Conservation (phyloP, 306 rosid genomes). For the Crotalaria pallida region DNA sequence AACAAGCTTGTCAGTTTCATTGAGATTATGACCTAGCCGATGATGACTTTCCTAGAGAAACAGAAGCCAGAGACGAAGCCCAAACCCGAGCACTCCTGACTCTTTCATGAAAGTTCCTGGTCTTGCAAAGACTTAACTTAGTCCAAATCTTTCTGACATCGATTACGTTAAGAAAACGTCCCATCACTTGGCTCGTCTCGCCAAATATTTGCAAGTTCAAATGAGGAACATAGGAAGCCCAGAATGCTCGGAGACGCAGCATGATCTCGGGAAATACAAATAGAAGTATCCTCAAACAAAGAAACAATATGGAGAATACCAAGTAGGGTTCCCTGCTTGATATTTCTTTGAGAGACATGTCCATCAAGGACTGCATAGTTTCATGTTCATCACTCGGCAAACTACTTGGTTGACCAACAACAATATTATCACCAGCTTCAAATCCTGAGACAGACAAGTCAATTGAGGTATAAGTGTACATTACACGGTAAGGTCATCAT, state of each 20-base stretch:
- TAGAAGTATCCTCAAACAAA: conserved; percentile 44
- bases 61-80: conserved; percentile 76
- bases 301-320: conserved; percentile 45
- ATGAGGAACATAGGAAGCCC: conserved; percentile 46
- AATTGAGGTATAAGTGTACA: neutral
- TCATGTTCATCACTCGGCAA: conserved; percentile 25
- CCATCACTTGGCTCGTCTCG: conserved; percentile 57
- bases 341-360: conserved; percentile 32
- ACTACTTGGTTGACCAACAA: conserved; percentile 16
- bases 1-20: conserved; percentile 27
- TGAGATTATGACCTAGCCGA: conserved; percentile 30
- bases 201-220: conserved; percentile 65
- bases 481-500: neutral
- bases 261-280: conserved; percentile 36
- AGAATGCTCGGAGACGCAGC: conserved; percentile 38
- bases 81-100: conserved; percentile 63
- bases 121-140: conserved; percentile 60
- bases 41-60: conserved; percentile 63
- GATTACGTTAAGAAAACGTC: conserved; percentile 40
- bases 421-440: conserved; percentile 31
- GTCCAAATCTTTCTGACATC: conserved; percentile 69
- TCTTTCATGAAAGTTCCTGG: conserved; percentile 59
- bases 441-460: conserved; percentile 42
- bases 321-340: conserved; percentile 53
- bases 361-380: conserved; percentile 20